A percentile compares a stretch with the other conserved stretches of the same genome.
These are phyloP conservation scores for Fusarium sp. DNA, from an alignment of 2,329 filamentous ascomycete genomes.

Conservation along the genomic window DNA sequence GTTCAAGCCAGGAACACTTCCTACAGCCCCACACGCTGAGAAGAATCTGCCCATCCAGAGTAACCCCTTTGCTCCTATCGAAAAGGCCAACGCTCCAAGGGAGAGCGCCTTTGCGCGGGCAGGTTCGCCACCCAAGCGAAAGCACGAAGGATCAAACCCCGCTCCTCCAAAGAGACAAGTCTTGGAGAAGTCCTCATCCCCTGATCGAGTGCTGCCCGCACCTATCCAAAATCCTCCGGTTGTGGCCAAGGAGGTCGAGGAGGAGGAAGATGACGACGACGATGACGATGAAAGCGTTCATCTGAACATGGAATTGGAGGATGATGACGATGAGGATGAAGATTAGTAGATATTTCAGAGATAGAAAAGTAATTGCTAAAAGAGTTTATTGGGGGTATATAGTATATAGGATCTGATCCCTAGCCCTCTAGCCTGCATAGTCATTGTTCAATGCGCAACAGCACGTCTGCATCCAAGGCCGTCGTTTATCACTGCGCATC, in stretches of 20 bases:
- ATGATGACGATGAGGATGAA: slow-evolving; percentile 62
- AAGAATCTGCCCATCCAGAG: slow-evolving; percentile 50
- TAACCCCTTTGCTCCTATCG: slow-evolving; percentile 57
- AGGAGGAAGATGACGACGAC: slow-evolving; percentile 55
- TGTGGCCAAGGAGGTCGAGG: slow-evolving; percentile 45
- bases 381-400: slow-evolving; percentile 40
- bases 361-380: slow-evolving; percentile 23
- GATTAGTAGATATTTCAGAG: slow-evolving; percentile 32
- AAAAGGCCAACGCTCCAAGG: slow-evolving; percentile 35
- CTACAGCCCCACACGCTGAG: slow-evolving; percentile 40
- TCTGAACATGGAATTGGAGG: slow-evolving; percentile 72
- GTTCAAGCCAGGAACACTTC: slow-evolving; percentile 42
- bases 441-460: slow-evolving; percentile 38
- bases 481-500: slow-evolving; percentile 8
- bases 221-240: slow-evolving; percentile 38
- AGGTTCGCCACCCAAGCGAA: slow-evolving; percentile 57
- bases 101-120: slow-evolving; percentile 32
- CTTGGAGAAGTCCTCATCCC: slow-evolving; percentile 53
- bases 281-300: slow-evolving; percentile 69
- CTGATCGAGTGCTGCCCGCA: slow-evolving; percentile 28
- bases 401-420: slow-evolving; percentile 35
- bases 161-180: slow-evolving; percentile 60
- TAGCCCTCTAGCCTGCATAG: slow-evolving; percentile 33
- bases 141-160: slow-evolving; percentile 57
- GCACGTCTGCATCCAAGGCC: slow-evolving; percentile 41